A percentile compares a stretch with the other conserved stretches of the same genome.
phyloP scores from a whole-genome alignment of 495 filamentous ascomycete species.

The Podospora pseudoanserina region DNA sequence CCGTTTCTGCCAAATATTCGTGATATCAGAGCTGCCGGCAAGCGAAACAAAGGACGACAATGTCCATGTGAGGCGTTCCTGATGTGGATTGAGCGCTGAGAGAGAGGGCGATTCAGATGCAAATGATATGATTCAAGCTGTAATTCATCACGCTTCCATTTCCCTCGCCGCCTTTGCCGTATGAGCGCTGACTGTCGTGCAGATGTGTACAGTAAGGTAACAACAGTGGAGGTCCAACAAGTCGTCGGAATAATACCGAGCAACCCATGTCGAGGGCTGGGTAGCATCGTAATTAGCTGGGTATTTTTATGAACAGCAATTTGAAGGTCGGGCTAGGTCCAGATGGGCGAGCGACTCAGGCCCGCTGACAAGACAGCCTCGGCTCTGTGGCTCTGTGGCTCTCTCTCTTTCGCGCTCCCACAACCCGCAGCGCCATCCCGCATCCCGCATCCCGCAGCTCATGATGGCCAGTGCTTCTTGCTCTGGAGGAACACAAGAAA shows the following conservation, averaged over 20 bases:
- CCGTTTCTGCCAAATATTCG: background rate
- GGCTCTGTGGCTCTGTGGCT: slow-evolving; percentile 2
- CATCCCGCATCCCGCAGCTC: slow-evolving; percentile 8
- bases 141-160: background rate
- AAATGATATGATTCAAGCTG: background rate
- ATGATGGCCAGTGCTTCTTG: slow-evolving; percentile 19
- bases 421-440: background rate
- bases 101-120: background rate
- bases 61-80: background rate
- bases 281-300: slow-evolving; percentile 7
- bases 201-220: slow-evolving; percentile 4
- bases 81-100: background rate
- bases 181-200: slow-evolving; percentile 13
- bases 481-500: slow-evolving; percentile 3
- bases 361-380: slow-evolving; percentile 10
- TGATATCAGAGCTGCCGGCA: background rate
- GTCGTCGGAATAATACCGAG: slow-evolving; percentile 2
- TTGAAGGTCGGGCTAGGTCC: slow-evolving; percentile 4
- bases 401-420: slow-evolving; percentile 10
- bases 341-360: slow-evolving; percentile 8
- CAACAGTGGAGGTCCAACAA: background rate
- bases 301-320: slow-evolving; percentile 21
- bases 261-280: slow-evolving; percentile 10
- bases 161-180: slow-evolving; percentile 21
- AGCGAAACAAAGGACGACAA: background rate